Percentiles rank a stretch among this genome's conserved stretches.
Conservation (phyloP, 441 rosid genomes). For the Bruguiera hainesii region DNA sequence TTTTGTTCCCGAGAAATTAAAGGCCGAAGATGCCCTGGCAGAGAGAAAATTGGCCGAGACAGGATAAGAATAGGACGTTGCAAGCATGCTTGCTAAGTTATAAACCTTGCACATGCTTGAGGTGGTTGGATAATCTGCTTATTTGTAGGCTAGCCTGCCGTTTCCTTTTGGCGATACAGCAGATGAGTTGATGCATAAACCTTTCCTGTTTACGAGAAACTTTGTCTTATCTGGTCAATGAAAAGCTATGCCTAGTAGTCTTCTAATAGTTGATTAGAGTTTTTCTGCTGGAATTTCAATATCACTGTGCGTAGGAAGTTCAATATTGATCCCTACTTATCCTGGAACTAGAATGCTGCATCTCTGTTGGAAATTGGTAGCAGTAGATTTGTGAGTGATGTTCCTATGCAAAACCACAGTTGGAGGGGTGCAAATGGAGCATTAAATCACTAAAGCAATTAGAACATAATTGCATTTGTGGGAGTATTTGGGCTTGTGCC, state of each 20-base stretch:
- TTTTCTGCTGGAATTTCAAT: background rate
- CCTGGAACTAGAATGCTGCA: no score
- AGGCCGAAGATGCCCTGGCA: conserved; percentile 58
- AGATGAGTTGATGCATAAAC: background rate
- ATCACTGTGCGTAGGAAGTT: background rate
- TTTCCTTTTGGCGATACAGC: background rate
- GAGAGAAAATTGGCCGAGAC: conserved; percentile 38
- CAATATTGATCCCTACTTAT: background rate
- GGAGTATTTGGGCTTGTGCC: no score
- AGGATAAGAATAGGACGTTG: conserved; percentile 26
- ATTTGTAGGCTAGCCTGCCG: background rate
- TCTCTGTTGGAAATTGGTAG: background rate
- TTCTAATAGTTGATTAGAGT: background rate
- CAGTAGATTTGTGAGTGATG: background rate
- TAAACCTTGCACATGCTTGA: conserved; percentile 10
- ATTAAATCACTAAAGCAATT: no score
- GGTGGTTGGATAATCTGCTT: background rate
- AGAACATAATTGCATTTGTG: no score
- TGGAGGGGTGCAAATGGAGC: no score
- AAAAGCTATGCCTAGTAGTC: background rate
- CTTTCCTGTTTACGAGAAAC: background rate
- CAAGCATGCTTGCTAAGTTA: conserved; percentile 3
- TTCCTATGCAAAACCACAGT: no score
- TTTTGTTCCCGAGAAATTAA: conserved; percentile 71
- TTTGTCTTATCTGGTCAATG: background rate